Evolutionary conservation across 169 alveolate species (phyloP).

Genomic region (Plasmodium sp.): DNA sequence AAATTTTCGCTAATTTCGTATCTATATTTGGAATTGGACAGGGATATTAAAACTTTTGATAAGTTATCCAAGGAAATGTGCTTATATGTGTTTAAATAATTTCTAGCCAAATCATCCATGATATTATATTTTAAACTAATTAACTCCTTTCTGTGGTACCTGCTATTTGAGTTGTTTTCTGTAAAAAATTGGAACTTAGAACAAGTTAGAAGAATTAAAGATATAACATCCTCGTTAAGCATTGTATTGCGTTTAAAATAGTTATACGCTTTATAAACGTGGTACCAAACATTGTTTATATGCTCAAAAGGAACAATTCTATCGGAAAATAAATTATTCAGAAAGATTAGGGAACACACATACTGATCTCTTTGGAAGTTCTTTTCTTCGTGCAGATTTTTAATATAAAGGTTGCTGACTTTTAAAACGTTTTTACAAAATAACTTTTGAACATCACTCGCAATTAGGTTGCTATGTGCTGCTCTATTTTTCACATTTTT

Average conservation of each 20-base stretch:
- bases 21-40: conserved; percentile 53
- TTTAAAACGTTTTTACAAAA: conserved; percentile 41
- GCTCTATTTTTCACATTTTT: conserved; percentile 32
- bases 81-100: conserved; percentile 51
- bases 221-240: conserved; percentile 40
- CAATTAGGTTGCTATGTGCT: conserved; percentile 2
- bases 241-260: conserved; percentile 39
- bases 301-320: conserved; percentile 50
- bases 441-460: conserved; percentile 11
- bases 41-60: conserved; percentile 62
- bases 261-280: conserved; percentile 56
- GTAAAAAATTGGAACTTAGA: conserved; percentile 66
- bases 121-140: conserved; percentile 45
- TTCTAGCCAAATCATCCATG: conserved; percentile 63
- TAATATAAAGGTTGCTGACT: conserved; percentile 38
- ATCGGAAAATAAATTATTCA: conserved; percentile 62
- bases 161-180: conserved; percentile 40
- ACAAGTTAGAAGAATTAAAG: conserved; percentile 57
- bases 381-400: conserved; percentile 37
- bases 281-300: conserved; percentile 30
- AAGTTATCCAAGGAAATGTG: conserved; percentile 45
- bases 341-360: conserved; percentile 49
- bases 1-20: conserved; percentile 38
- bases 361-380: conserved; percentile 38
- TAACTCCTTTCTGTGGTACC: conserved; percentile 57